Evolutionary conservation across 192 early-diverging fungal genomes (phyloP), one percentile per base, ranked within the genome.

Genomic region (Phycomyces blakesleeanus): DNA sequence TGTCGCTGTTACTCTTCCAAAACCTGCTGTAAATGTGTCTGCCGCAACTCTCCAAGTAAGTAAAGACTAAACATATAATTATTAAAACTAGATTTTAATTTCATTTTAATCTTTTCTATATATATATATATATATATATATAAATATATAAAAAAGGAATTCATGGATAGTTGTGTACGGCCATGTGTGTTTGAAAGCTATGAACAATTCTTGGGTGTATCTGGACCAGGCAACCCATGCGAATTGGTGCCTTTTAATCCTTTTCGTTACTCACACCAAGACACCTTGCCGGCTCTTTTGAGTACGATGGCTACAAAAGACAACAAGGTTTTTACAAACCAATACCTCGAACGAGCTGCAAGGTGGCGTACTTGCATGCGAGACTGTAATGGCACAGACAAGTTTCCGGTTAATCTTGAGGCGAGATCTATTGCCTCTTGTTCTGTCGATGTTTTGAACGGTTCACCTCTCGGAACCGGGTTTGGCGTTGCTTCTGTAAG

Each of bases 341-440:
- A 40, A 52, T 63, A 24, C 18, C 21, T 63, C 2, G 61, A 63
- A 16, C 52, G 51, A 21, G 51, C 61, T 6, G 51, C 51, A 50
- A 29, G 61, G 38, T 63, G 61, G 61, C 50, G 61, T 27, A 63
- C 61, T 14, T 63, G 61, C 39, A 52, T 63, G 20, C 61, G 61
- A 18, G 61, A 63, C n/a, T 54, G 61, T 26, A 51, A 63, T 16
- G 61, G 61, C 18, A 63, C 61, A 22, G 61, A 63, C 39, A 39
- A 25, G 24, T 53, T 63, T 40, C 61, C 50, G 2, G 37, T 63
- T 21, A 40, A 24, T 24, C 29, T 49, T 16, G 34, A 54, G 21
- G 12, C 29, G 8, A 27, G 61, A 14, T 39, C 61, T 5, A 53
- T 63, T 24, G 21, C 14, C 16, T 50, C 51, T 41, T 34, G 27